phyloP scores from a whole-genome alignment of 345 rosid species.

The Excoecaria agallocha region DNA sequence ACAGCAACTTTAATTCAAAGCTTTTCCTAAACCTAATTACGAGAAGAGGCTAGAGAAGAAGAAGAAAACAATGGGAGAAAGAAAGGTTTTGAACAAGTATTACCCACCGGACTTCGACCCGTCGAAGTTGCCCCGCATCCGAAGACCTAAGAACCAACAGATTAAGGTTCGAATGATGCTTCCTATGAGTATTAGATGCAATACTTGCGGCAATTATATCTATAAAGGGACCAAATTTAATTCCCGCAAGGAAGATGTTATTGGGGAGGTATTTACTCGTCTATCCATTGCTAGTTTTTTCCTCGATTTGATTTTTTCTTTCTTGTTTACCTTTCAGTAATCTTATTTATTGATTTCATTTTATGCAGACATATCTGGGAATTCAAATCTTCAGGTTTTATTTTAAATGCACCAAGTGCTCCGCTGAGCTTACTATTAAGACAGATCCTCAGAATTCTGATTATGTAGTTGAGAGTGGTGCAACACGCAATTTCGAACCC shows the following conservation, averaged over 20 bases:
- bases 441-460: slow-evolving; percentile 97
- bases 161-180: slow-evolving; percentile 96
- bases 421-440: slow-evolving; percentile 83
- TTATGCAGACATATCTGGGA: slow-evolving; percentile 77
- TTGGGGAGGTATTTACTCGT: slow-evolving; percentile 61
- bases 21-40: too few species aligned
- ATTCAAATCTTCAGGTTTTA: slow-evolving; percentile 88
- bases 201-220: slow-evolving; percentile 84
- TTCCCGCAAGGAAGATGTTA: slow-evolving; percentile 83
- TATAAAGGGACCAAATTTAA: slow-evolving; percentile 92
- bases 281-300: background rate
- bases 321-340: background rate
- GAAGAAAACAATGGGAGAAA: slow-evolving; percentile 67
- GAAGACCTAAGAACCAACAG: slow-evolving; percentile 83
- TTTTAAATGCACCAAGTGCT: slow-evolving; percentile 91
- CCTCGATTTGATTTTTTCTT: background rate
- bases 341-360: background rate
- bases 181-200: slow-evolving; percentile 95
- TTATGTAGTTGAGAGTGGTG: slow-evolving; percentile 83
- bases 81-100: slow-evolving; percentile 86
- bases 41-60: background rate
- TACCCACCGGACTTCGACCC: slow-evolving; percentile 98
- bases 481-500: slow-evolving; percentile 83
- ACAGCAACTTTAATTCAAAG: too few species aligned
- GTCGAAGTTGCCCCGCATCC: slow-evolving; percentile 63